Conservation (phyloP, 2,329 filamentous ascomycete genomes). For the Neofusicoccum sp. region DNA sequence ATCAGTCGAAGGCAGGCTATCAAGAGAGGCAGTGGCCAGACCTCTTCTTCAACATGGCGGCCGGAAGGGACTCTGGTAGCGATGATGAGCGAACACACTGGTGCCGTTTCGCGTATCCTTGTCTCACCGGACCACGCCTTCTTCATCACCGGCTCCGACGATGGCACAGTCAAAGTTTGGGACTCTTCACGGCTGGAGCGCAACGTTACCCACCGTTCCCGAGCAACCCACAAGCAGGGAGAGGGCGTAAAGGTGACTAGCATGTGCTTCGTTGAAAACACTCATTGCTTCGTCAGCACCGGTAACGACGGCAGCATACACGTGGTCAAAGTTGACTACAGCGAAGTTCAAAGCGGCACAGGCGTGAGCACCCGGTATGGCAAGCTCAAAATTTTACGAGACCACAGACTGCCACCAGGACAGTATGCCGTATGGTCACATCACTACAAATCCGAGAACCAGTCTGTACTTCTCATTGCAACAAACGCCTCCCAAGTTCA, state of each 20-base stretch:
- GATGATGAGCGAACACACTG: conserved; percentile 83
- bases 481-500: conserved; percentile 83
- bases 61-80: conserved; percentile 82
- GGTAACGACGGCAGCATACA: conserved; percentile 88
- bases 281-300: conserved; percentile 88
- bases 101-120: conserved; percentile 75
- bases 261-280: conserved; percentile 88
- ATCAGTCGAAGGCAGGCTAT: conserved; percentile 56
- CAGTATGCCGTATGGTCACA: conserved; percentile 89
- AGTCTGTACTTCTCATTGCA: conserved; percentile 79
- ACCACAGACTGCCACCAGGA: conserved; percentile 67
- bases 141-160: conserved; percentile 90
- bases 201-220: conserved; percentile 82
- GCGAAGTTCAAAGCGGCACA: conserved; percentile 55
- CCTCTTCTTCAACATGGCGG: conserved; percentile 66
- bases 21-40: conserved; percentile 52
- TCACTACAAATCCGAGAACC: conserved; percentile 79
- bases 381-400: conserved; percentile 69
- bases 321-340: conserved; percentile 77
- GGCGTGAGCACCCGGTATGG: conserved; percentile 61
- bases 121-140: conserved; percentile 89
- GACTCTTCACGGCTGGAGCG: conserved; percentile 86
- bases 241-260: conserved; percentile 71
- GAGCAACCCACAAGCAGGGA: conserved; percentile 76
- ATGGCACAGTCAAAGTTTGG: conserved; percentile 90